Conservation (phyloP, 345 rosid species). For the Barbarea vulgaris region DNA sequence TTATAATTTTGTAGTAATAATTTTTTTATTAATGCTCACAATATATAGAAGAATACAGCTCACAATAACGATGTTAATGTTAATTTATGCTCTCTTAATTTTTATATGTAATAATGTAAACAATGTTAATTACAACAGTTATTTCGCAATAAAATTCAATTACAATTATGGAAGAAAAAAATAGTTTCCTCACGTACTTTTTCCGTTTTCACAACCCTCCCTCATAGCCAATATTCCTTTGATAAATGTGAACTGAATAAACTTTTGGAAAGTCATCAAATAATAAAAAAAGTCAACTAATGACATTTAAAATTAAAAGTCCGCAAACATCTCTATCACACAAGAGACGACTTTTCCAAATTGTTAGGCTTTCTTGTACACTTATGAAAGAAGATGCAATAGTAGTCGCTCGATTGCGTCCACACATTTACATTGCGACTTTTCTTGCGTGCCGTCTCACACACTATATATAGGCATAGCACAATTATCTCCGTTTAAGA, state of each 20-base stretch:
- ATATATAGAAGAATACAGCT: too few species aligned
- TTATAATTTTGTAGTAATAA: too few species aligned
- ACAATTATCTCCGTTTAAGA: not conserved
- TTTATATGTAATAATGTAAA: too few species aligned
- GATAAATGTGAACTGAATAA: conserved; percentile 19
- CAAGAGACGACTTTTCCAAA: conserved; percentile 29
- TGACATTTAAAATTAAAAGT: not conserved
- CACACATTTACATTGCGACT: conserved; percentile 33
- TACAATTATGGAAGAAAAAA: not conserved
- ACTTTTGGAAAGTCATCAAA: conserved; percentile 4
- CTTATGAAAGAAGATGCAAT: not conserved
- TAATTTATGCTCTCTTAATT: too few species aligned
- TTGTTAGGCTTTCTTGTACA: conserved; percentile 4
- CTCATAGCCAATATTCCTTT: not conserved
- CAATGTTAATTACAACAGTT: too few species aligned
- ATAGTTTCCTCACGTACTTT: not conserved
- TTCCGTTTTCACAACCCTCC: not conserved
- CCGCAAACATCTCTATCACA: conserved; percentile 24
- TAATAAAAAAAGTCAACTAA: conserved; percentile 28
- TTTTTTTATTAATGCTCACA: too few species aligned
- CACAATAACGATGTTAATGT: too few species aligned
- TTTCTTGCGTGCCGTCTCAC: conserved; percentile 11
- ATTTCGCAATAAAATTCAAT: too few species aligned
- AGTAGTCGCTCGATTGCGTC: conserved; percentile 18
- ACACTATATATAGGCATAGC: conserved; percentile 17